Base-by-base conservation (phyloP, 1,284 basidiomycete species). In the Meripilus lineatus region DNA sequence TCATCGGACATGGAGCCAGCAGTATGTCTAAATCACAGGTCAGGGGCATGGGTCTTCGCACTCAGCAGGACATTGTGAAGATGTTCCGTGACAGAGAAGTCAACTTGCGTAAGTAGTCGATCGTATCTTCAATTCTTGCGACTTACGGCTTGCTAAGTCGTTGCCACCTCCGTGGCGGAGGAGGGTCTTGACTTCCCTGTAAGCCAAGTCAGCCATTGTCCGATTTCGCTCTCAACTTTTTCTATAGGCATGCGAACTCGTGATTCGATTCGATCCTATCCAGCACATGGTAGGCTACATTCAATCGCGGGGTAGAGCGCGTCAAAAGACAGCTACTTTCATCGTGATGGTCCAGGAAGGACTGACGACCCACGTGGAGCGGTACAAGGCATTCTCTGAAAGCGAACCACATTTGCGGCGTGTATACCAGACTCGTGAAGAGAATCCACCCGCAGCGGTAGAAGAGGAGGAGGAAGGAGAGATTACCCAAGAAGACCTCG, bases 111-210 rank as follows among this genome's bases (percentile, higher is more conserved):
- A 58, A 52, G 81, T 71, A 20, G 25, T 13, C n/a, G n/a, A 50
- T 44, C 23, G 15, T 38, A 2, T 7, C 8, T 8, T n/a, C 7
- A 3, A 20, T 23, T 36, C 15, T 35, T 17, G 34, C 11, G 42
- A 39, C 15, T 41, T 18, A 37, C 21, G 30, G 35, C 24, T 15
- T 28, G 4, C 10, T 6, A 20, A 88, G 85, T 93, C 22, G 71
- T 93, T 48, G 85, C 89, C 3, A 93, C 89, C 0, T 81, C 82
- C 6, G 89, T 93, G 5, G 90, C 88, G 1, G 90, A 93, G 65
- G 89, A 93, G 67, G 90, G 89, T 0, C 72, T 93, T 21, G 89
- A 93, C 61, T 90, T 93, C 63, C 85, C 82, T 11, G 84, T 84
- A 57, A 42, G 73, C 53, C 17, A 47, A 20, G 25, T 52, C 43